phyloP scores from a whole-genome alignment of 1,139 yeast species.

The Candida sp. region DNA sequence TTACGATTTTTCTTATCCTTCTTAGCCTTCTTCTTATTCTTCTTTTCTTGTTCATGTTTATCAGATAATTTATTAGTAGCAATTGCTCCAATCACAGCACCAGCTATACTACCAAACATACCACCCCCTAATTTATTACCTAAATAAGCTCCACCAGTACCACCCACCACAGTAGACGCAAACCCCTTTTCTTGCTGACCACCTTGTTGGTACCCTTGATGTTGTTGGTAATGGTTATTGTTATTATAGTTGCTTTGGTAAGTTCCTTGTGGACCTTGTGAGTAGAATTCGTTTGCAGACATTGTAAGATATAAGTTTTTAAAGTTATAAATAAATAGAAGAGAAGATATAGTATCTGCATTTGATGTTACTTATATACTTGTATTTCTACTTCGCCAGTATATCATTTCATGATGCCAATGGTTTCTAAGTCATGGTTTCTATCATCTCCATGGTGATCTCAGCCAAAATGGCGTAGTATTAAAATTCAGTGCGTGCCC shows the following conservation, averaged over 20 bases:
- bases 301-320: constrained; percentile 16
- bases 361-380: background rate
- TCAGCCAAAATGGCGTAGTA: background rate
- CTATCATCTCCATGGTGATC: background rate
- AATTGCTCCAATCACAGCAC: background rate
- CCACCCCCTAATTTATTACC: constrained; percentile 38
- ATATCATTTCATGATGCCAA: background rate
- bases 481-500: background rate
- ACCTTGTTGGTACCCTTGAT: constrained; percentile 9
- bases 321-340: no score
- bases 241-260: constrained; percentile 21
- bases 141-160: constrained; percentile 56
- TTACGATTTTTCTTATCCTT: background rate
- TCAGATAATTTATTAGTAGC: background rate
- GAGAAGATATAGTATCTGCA: background rate
- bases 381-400: background rate
- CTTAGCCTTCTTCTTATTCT: background rate
- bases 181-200: background rate
- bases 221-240: constrained; percentile 6
- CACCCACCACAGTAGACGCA: constrained; percentile 55
- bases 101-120: background rate
- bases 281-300: constrained; percentile 65
- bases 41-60: background rate
- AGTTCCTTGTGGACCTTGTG: constrained; percentile 43
- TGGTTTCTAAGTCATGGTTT: background rate